phyloP scores from a whole-genome alignment of 2,329 filamentous ascomycete species.

The Scolecobasidium constrictum region DNA sequence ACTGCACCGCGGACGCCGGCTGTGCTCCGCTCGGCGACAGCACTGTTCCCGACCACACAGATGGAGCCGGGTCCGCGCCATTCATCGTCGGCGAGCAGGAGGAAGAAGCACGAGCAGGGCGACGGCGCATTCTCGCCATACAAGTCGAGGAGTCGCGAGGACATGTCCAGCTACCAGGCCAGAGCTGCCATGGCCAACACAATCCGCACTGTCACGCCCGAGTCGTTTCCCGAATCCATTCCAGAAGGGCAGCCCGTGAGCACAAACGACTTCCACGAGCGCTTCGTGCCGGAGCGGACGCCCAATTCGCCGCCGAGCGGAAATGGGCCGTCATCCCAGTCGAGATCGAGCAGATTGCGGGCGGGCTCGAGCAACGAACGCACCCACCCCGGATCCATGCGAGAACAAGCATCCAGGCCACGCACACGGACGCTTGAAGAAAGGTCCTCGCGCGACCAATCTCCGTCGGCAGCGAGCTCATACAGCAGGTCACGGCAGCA shows the following conservation, averaged over 20 bases:
- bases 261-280: neutral
- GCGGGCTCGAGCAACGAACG: constrained; percentile 10
- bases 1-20: neutral
- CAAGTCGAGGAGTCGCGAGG: constrained; percentile 6
- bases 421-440: constrained; percentile 42
- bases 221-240: constrained; percentile 27
- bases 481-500: constrained; percentile 39
- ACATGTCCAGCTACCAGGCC: constrained; percentile 3
- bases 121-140: constrained; percentile 1
- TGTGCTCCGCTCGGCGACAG: neutral
- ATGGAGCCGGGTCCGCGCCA: neutral
- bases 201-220: constrained; percentile 58
- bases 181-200: constrained; percentile 19
- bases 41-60: neutral
- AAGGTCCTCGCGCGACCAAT: constrained; percentile 26
- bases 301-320: constrained; percentile 5
- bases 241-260: constrained; percentile 11
- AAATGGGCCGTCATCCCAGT: neutral
- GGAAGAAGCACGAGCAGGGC: neutral
- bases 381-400: constrained; percentile 11
- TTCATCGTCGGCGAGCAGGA: neutral
- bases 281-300: constrained; percentile 10
- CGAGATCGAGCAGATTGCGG: constrained; percentile 6
- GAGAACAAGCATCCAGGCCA: constrained; percentile 40
- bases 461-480: constrained; percentile 27